These are phyloP conservation scores for Penicillium sp. DNA, from an alignment of 2,329 filamentous ascomycete genomes.

Conservation along the genomic window DNA sequence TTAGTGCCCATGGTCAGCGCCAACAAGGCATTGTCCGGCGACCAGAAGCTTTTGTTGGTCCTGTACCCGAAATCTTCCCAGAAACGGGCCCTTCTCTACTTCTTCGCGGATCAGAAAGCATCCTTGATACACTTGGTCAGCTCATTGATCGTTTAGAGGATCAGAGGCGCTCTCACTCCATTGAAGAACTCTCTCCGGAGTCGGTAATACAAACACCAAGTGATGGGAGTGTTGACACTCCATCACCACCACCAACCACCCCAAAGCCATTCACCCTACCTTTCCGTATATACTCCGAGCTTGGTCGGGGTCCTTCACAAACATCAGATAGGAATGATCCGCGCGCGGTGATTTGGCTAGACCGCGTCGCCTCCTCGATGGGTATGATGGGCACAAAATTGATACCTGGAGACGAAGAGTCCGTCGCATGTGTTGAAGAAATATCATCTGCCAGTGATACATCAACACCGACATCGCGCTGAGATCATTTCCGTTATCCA, in stretches of 20 bases:
- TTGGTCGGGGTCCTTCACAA: conserved; percentile 27
- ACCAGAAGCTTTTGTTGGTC: conserved; percentile 29
- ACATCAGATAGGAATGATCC: conserved; percentile 28
- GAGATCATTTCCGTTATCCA: not conserved
- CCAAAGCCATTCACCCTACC: conserved; percentile 18
- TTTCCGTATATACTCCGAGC: conserved; percentile 33
- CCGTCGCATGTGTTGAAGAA: conserved; percentile 2
- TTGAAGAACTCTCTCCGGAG: conserved; percentile 22
- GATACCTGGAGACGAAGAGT: conserved; percentile 11
- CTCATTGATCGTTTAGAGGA: conserved; percentile 24
- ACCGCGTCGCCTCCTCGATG: conserved; percentile 38
- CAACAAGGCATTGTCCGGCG: conserved; percentile 28
- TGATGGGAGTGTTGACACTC: conserved; percentile 14
- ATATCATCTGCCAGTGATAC: no score
- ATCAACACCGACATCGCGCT: not conserved
- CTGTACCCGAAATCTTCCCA: conserved; percentile 28
- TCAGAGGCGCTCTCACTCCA: conserved; percentile 4
- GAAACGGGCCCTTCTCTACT: conserved; percentile 30
- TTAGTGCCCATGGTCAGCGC: conserved; percentile 27
- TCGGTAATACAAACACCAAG: conserved; percentile 14
- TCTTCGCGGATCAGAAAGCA: conserved; percentile 30
- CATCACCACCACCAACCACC: conserved; percentile 1
- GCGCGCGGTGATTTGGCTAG: conserved; percentile 33
- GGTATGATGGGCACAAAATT: conserved; percentile 34
- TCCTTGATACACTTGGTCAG: conserved; percentile 23